These are phyloP conservation scores for Monosporascus sp. DNA, from an alignment of 2,329 filamentous ascomycete species.

Conservation along the genomic window DNA sequence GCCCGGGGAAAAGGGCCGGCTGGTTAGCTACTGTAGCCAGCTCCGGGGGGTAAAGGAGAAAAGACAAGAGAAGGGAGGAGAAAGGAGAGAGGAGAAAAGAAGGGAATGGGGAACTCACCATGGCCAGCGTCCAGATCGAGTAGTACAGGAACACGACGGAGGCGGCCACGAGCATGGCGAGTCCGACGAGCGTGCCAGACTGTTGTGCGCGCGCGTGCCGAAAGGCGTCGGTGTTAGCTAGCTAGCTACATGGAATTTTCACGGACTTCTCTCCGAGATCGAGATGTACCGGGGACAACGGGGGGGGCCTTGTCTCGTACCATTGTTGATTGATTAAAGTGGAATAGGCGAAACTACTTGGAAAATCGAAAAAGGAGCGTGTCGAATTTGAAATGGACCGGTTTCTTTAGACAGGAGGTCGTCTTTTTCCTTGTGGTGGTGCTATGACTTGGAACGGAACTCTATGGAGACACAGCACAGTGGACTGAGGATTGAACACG, in stretches of 20 bases:
- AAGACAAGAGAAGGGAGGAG: conserved; percentile 2
- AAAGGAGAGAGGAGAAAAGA: not conserved
- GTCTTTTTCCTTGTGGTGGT: no score
- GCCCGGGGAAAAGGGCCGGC: no score
- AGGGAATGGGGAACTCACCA: conserved; percentile 54
- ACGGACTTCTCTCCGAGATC: not conserved
- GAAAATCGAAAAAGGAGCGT: not conserved
- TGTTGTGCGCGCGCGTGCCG: conserved; percentile 31
- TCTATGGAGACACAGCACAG: no score
- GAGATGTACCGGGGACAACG: not conserved
- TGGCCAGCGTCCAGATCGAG: conserved; percentile 93
- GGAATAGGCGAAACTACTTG: not conserved
- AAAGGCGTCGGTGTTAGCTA: not conserved
- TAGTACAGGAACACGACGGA: conserved; percentile 74
- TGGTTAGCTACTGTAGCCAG: conserved; percentile 5
- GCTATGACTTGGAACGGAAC: no score
- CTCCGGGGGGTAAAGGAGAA: conserved; percentile 5
- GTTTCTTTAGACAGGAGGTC: no score
- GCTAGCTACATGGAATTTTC: not conserved
- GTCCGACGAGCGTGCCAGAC: conserved; percentile 79
- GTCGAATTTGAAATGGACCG: not conserved
- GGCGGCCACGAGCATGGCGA: conserved; percentile 63
- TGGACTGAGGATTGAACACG: no score
- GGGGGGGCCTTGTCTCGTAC: not conserved
- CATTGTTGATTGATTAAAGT: not conserved